Conservation (phyloP, 768 basidiomycete genomes). For the Suillus occidentalis region DNA sequence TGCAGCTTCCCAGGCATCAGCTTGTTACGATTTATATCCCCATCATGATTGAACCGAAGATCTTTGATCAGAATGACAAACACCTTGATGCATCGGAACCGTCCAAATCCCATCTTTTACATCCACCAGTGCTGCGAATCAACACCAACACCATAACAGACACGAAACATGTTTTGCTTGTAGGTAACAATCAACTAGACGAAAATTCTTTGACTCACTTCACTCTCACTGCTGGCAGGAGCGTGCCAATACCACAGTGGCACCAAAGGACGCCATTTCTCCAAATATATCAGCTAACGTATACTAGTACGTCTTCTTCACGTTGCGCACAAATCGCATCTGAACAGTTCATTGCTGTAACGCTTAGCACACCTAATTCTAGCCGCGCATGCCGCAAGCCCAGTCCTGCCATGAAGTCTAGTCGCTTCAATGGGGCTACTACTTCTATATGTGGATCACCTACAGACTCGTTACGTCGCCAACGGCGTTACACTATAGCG, state of each 20-base stretch:
- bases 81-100: conserved; percentile 14
- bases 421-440: conserved; percentile 10
- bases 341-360: not conserved
- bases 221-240: conserved; percentile 17
- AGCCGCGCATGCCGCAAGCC: conserved; percentile 19
- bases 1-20: conserved; percentile 8
- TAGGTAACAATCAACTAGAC: not conserved
- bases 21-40: conserved; percentile 11
- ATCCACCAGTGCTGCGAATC: conserved; percentile 16
- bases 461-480: conserved; percentile 29
- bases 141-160: conserved; percentile 14
- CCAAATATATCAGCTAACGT: conserved; percentile 6
- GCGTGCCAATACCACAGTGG: conserved; percentile 20
- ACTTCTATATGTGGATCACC: conserved; percentile 29
- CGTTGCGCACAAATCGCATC: conserved; percentile 12
- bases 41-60: conserved; percentile 29
- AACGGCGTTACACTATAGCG: conserved; percentile 44
- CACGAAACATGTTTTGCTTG: conserved; percentile 16
- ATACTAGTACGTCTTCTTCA: conserved; percentile 22
- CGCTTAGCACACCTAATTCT: conserved; percentile 23
- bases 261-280: conserved; percentile 7
- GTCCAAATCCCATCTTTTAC: conserved; percentile 8
- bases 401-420: conserved; percentile 13
- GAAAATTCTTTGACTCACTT: conserved; percentile 4
- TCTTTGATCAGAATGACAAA: conserved; percentile 27